phyloP scores from a whole-genome alignment of 768 basidiomycete species.

The Collybia sordida region DNA sequence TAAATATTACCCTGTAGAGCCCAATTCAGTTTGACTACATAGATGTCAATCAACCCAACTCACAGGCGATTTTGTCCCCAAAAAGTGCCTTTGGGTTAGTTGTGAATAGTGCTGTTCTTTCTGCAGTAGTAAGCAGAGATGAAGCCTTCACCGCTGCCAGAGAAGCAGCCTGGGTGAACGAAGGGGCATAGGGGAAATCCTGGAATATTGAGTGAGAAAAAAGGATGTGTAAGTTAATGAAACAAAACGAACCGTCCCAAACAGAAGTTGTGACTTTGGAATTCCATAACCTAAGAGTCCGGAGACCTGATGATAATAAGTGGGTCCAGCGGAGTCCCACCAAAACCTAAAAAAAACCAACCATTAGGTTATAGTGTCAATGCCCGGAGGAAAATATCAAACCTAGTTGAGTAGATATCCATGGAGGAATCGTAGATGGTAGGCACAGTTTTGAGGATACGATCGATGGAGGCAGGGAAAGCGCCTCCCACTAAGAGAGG shows the following conservation, averaged over 20 bases:
- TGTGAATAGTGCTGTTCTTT: conserved; percentile 16
- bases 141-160: conserved; percentile 14
- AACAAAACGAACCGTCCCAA: conserved; percentile 28
- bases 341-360: conserved; percentile 22
- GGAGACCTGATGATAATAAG: conserved; percentile 32
- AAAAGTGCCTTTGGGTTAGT: conserved; percentile 16
- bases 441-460: conserved; percentile 29
- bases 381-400: not conserved
- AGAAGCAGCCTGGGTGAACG: conserved; percentile 16
- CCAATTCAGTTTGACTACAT: not conserved
- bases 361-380: not conserved
- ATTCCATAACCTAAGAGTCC: conserved; percentile 30
- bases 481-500: conserved; percentile 27
- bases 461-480: conserved; percentile 33
- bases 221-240: not conserved
- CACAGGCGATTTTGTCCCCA: not conserved
- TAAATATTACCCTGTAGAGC: not conserved
- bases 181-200: conserved; percentile 28
- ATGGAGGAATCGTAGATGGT: conserved; percentile 32
- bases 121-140: conserved; percentile 10
- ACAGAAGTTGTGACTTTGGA: conserved; percentile 30
- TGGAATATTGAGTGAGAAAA: conserved; percentile 3
- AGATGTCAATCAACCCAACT: not conserved
- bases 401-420: conserved; percentile 29
- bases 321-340: conserved; percentile 38